A percentile compares a stretch with the other conserved stretches of the same genome.
These are phyloP conservation scores for Epichloe scottii DNA, from an alignment of 2,329 filamentous ascomycete genomes.

Conservation along the genomic window DNA sequence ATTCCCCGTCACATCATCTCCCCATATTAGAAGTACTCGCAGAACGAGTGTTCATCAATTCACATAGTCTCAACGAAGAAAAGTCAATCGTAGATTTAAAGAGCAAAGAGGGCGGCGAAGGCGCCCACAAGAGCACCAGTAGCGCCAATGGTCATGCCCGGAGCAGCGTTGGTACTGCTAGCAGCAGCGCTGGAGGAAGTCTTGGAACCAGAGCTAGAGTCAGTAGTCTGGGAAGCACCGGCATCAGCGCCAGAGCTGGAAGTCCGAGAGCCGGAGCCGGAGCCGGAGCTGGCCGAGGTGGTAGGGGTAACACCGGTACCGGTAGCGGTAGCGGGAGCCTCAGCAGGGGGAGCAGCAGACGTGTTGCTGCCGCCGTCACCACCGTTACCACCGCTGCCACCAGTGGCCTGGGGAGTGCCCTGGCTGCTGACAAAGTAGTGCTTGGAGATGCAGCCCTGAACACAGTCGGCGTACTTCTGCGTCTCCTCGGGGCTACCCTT, in stretches of 20 bases:
- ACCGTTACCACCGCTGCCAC: constrained; percentile 5
- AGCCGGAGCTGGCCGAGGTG: constrained; percentile 9
- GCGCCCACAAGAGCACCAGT: constrained; percentile 35
- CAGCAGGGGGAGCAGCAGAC: constrained; percentile 12
- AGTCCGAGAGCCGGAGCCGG: constrained; percentile 13
- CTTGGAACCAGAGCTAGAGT: constrained; percentile 14
- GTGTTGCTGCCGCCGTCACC: constrained; percentile 12
- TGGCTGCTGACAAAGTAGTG: constrained; percentile 33
- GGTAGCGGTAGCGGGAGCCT: constrained; percentile 4
- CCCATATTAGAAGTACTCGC: neutral
- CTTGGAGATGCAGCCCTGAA: constrained; percentile 31
- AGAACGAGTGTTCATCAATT: neutral
- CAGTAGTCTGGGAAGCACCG: constrained; percentile 10
- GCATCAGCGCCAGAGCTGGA: constrained; percentile 10
- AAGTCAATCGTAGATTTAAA: constrained; percentile 24
- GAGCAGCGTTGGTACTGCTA: neutral
- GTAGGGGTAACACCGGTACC: constrained; percentile 11
- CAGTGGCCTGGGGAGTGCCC: constrained; percentile 28
- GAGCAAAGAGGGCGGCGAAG: constrained; percentile 35
- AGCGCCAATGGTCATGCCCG: constrained; percentile 14
- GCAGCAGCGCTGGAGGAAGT: neutral
- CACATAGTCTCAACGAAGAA: neutral
- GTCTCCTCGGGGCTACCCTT: constrained; percentile 44
- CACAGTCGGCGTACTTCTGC: constrained; percentile 35
- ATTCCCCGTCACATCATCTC: neutral